A percentile compares a stretch with the other conserved stretches of the same genome.
Evolutionary conservation across 2,329 filamentous ascomycete species (phyloP).

Genomic region (Calonectria pseudoturangicola): DNA sequence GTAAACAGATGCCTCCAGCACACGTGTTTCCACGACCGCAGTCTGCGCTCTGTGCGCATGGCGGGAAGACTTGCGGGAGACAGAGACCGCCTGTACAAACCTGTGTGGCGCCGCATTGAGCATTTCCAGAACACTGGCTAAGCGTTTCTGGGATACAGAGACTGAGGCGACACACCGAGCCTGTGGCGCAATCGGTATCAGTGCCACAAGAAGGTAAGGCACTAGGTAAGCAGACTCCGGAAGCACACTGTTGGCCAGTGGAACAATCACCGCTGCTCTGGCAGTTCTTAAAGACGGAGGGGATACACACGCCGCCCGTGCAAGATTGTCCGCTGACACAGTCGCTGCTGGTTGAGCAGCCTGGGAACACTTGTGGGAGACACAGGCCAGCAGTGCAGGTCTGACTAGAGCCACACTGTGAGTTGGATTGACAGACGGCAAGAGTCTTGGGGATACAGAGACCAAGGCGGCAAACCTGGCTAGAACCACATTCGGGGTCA

Average conservation of each 20-base stretch:
- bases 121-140: background rate
- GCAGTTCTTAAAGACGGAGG: constrained; percentile 6
- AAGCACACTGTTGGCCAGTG: constrained; percentile 26
- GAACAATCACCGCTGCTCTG: constrained; percentile 14
- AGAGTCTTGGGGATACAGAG: constrained; percentile 32
- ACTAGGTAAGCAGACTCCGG: constrained; percentile 28
- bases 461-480: constrained; percentile 36
- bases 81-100: constrained; percentile 32
- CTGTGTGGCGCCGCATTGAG: constrained; percentile 22
- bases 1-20: constrained; percentile 20
- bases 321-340: constrained; percentile 26
- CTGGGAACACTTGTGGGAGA: constrained; percentile 27
- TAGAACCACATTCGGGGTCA: constrained; percentile 27
- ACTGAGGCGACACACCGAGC: constrained; percentile 34
- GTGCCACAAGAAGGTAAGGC: constrained; percentile 22
- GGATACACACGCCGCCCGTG: constrained; percentile 30
- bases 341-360: constrained; percentile 29
- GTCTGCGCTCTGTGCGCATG: constrained; percentile 7
- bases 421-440: background rate
- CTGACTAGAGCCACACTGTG: constrained; percentile 14
- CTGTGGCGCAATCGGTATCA: constrained; percentile 19
- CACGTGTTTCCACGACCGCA: constrained; percentile 30
- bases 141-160: constrained; percentile 32
- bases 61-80: constrained; percentile 28
- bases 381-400: constrained; percentile 31